Percentiles rank a stretch among this genome's conserved stretches.
phyloP scores from a whole-genome alignment of 495 filamentous ascomycete genomes.

The Apiosordaria backusii region DNA sequence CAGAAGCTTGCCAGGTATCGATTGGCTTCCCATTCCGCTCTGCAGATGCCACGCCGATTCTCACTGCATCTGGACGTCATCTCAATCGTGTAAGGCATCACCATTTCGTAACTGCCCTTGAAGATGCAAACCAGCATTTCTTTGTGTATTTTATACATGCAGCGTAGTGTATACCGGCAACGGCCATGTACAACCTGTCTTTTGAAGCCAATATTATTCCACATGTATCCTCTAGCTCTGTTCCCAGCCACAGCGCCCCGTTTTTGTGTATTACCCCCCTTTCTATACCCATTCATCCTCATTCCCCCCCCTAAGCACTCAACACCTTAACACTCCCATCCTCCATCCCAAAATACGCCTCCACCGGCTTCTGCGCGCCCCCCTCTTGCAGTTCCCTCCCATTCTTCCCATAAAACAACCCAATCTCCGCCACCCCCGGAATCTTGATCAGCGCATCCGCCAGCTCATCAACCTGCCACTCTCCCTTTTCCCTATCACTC shows the following conservation, averaged over 20 bases:
- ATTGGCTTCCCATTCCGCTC: not conserved
- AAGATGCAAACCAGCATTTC: no score
- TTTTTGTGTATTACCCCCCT: not conserved
- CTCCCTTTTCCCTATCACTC: slow-evolving; percentile 60
- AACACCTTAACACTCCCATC: slow-evolving; percentile 38
- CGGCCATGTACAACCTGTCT: not conserved
- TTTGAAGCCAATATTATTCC: not conserved
- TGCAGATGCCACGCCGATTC: not conserved
- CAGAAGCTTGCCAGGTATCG: no score
- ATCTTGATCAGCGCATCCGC: slow-evolving; percentile 72
- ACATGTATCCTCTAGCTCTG: not conserved
- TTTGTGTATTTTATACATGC: not conserved
- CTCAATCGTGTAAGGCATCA: no score
- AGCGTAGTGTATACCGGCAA: not conserved
- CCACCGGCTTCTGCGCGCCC: slow-evolving; percentile 83
- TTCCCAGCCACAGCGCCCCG: not conserved
- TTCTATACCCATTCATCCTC: not conserved
- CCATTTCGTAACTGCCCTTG: no score
- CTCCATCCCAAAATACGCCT: slow-evolving; percentile 94
- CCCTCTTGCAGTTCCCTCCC: slow-evolving; percentile 59
- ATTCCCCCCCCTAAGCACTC: not conserved
- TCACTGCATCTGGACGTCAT: no score
- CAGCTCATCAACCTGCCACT: slow-evolving; percentile 76
- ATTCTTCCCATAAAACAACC: slow-evolving; percentile 78
- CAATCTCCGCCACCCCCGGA: slow-evolving; percentile 85